phyloP scores from a whole-genome alignment of 345 rosid genomes.

The Eucalyptus sideroxylon region DNA sequence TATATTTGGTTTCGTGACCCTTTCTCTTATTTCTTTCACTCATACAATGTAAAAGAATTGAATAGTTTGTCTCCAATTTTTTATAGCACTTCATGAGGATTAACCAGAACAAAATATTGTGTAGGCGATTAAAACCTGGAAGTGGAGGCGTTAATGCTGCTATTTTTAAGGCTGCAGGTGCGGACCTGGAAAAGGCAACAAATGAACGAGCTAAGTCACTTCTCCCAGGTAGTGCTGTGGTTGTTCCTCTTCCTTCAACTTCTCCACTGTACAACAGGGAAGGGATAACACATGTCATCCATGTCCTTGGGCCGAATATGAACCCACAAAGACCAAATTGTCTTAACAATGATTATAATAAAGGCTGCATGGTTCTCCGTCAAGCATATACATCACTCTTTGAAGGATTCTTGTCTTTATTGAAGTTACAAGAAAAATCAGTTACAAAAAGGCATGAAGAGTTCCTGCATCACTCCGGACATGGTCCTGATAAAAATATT shows the following conservation, averaged over 20 bases:
- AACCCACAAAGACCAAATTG: constrained; percentile 77
- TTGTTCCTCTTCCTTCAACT: constrained; percentile 73
- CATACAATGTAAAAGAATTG: not conserved
- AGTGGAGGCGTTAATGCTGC: constrained; percentile 97
- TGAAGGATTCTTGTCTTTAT: constrained; percentile 51
- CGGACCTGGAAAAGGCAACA: constrained; percentile 53
- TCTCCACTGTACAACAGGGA: constrained; percentile 61
- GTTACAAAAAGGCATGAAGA: constrained; percentile 5
- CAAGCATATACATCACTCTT: constrained; percentile 72
- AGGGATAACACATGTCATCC: constrained; percentile 82
- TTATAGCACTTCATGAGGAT: not conserved
- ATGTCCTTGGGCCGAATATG: constrained; percentile 98
- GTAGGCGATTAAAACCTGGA: constrained; percentile 89
- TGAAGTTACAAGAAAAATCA: constrained; percentile 19
- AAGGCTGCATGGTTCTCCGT: constrained; percentile 64
- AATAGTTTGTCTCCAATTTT: not conserved
- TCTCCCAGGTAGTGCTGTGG: constrained; percentile 61
- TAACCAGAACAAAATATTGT: not conserved
- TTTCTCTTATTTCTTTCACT: not conserved
- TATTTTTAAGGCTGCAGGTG: constrained; percentile 72
- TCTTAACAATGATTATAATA: constrained; percentile 52
- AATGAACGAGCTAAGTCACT: constrained; percentile 48
- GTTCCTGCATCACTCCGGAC: not conserved
- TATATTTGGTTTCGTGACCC: not conserved
- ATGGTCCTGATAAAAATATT: not conserved